Evolutionary conservation across 2,329 filamentous ascomycete genomes (phyloP).

Genomic region (Teratosphaeria zuluensis): DNA sequence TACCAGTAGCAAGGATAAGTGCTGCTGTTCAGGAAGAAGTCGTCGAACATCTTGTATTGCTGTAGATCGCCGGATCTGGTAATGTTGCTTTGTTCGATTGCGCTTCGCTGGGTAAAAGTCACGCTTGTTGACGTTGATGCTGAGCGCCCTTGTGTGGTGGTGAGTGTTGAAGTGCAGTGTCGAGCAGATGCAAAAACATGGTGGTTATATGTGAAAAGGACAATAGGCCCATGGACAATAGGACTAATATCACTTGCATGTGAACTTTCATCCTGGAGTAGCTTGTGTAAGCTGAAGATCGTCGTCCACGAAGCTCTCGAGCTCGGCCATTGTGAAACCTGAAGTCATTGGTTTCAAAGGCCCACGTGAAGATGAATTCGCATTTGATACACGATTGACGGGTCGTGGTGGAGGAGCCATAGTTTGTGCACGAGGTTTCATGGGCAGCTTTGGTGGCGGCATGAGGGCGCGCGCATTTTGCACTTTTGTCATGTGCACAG

Average conservation of each 20-base stretch:
- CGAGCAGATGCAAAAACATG: not conserved
- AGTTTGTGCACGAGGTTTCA: not conserved
- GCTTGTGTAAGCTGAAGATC: slow-evolving; percentile 26
- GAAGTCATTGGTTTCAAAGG: not conserved
- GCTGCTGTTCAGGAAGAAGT: not conserved
- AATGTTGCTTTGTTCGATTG: not conserved
- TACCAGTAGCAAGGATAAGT: not conserved
- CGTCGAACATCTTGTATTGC: not conserved
- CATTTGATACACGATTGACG: not conserved
- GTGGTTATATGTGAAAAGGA: not conserved
- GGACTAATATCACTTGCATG: not conserved
- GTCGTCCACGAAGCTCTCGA: slow-evolving; percentile 26
- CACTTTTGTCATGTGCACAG: not conserved
- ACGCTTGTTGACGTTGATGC: not conserved
- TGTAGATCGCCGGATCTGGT: not conserved
- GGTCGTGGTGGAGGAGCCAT: not conserved
- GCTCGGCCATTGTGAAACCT: slow-evolving; percentile 23
- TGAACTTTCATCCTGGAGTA: slow-evolving; percentile 7
- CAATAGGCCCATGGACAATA: not conserved
- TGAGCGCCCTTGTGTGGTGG: not conserved
- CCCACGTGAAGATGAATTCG: not conserved
- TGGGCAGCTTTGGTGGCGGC: slow-evolving; percentile 8
- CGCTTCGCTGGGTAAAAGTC: not conserved
- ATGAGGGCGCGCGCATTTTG: slow-evolving; percentile 3
- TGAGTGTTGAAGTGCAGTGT: not conserved